Percentiles rank a stretch among this genome's conserved stretches.
Conservation (phyloP, 495 filamentous ascomycete species). For the Durotheca rogersii region DNA sequence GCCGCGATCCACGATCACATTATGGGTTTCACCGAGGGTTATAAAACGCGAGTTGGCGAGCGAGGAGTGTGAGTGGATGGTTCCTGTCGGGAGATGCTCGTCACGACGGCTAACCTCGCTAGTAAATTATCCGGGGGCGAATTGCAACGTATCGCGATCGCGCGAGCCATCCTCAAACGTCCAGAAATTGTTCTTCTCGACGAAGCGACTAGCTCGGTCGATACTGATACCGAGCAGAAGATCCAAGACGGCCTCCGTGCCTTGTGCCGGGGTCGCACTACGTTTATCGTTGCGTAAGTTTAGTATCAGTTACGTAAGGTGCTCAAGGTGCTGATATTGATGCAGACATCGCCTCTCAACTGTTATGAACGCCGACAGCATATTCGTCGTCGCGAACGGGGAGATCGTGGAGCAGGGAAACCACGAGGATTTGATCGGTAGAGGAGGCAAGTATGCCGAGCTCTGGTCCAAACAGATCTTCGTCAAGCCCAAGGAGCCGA, state of each 20-base stretch:
- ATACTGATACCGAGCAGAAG: slow-evolving; percentile 68
- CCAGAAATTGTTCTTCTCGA: slow-evolving; percentile 59
- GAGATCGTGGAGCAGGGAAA: slow-evolving; percentile 64
- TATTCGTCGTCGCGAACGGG: slow-evolving; percentile 66
- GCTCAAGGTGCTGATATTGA: slow-evolving; percentile 11
- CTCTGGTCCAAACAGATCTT: slow-evolving; percentile 63
- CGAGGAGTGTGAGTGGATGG: slow-evolving; percentile 50
- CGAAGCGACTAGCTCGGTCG: slow-evolving; percentile 59
- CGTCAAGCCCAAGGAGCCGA: slow-evolving; percentile 48
- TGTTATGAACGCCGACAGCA: slow-evolving; percentile 67
- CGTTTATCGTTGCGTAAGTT: slow-evolving; percentile 63
- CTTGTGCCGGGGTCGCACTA: slow-evolving; percentile 59
- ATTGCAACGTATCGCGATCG: slow-evolving; percentile 74
- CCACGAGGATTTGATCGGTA: slow-evolving; percentile 59
- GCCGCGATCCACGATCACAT: slow-evolving; percentile 72
- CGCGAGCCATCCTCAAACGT: slow-evolving; percentile 58
- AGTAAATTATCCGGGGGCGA: slow-evolving; percentile 73
- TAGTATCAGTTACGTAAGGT: too few relatives aligned
- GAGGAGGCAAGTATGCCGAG: slow-evolving; percentile 60
- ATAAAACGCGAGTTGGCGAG: slow-evolving; percentile 62
- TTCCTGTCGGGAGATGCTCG: not conserved
- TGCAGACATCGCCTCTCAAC: slow-evolving; percentile 65
- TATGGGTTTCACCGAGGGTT: slow-evolving; percentile 62
- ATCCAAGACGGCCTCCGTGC: slow-evolving; percentile 67
- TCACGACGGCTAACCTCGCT: not conserved